Conservation (phyloP, 805 yeast species). For the Maudiozyma pseudohumilis region DNA sequence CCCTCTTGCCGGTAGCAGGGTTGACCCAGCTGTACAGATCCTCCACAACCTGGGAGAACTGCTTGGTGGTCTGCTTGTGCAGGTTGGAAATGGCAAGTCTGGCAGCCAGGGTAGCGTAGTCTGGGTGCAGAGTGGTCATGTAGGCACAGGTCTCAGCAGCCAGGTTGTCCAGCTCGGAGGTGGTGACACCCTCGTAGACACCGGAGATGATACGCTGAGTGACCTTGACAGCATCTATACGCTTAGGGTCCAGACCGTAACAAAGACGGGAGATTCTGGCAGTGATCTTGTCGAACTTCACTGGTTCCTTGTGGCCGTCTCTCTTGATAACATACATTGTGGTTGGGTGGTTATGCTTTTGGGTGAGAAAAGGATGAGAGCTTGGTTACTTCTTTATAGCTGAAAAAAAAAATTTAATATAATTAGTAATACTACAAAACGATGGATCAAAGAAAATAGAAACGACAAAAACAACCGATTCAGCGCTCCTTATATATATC, state of each 20-base stretch:
- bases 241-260: conserved; percentile 84
- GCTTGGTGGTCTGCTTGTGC: conserved; percentile 88
- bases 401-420: too few relatives aligned
- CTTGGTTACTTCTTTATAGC: background rate
- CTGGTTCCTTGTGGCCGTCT: conserved; percentile 92
- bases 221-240: conserved; percentile 90
- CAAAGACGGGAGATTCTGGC: conserved; percentile 90
- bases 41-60: conserved; percentile 65
- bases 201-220: conserved; percentile 94
- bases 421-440: background rate
- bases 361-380: background rate
- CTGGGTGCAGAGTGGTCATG: conserved; percentile 98
- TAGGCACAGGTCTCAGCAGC: conserved; percentile 97
- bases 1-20: conserved; percentile 61
- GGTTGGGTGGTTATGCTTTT: conserved; percentile 1
- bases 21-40: conserved; percentile 69
- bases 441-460: background rate
- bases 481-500: too few relatives aligned
- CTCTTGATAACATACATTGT: conserved; percentile 80
- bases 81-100: conserved; percentile 90
- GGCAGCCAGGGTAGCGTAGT: conserved; percentile 89
- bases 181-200: conserved; percentile 94
- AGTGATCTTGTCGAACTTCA: conserved; percentile 92
- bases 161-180: conserved; percentile 70
- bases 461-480: too few relatives aligned